phyloP scores from a whole-genome alignment of 192 early-diverging fungal species.

The Coemansia sp. region DNA sequence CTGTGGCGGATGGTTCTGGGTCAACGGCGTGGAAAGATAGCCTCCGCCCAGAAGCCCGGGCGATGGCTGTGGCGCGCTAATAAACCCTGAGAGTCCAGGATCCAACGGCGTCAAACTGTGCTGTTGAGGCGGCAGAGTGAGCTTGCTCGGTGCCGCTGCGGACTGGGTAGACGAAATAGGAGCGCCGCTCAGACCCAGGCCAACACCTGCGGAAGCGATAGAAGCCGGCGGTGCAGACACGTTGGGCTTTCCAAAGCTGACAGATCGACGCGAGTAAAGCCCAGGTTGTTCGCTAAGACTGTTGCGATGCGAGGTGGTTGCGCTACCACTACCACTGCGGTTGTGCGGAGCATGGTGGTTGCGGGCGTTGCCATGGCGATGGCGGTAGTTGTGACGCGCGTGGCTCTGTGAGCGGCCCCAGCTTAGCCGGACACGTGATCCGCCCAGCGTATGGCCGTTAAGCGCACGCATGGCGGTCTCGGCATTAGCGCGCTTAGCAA shows the following conservation, averaged over 20 bases:
- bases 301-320: constrained; percentile 38
- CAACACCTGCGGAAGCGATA: constrained; percentile 22
- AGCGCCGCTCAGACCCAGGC: constrained; percentile 46
- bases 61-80: constrained; percentile 19
- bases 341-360: constrained; percentile 34
- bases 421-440: constrained; percentile 65
- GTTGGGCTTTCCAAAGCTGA: constrained; percentile 39
- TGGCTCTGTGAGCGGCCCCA: constrained; percentile 66
- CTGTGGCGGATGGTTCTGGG: constrained; percentile 17
- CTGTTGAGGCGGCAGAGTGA: constrained; percentile 6
- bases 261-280: constrained; percentile 35
- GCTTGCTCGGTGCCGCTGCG: constrained; percentile 9
- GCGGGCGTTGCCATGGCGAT: constrained; percentile 32
- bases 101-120: constrained; percentile 21
- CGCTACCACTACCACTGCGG: constrained; percentile 38
- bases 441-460: constrained; percentile 84
- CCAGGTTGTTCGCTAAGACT: constrained; percentile 46
- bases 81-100: constrained; percentile 6
- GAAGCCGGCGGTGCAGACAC: constrained; percentile 6
- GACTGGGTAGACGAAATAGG: constrained; percentile 15
- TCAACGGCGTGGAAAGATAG: neutral
- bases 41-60: constrained; percentile 8
- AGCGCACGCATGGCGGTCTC: constrained; percentile 88
- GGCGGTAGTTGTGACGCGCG: constrained; percentile 48
- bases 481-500: constrained; percentile 75